These are phyloP conservation scores for Arbutus unedo DNA, from an alignment of 148 eudicot species.

Conservation along the genomic window DNA sequence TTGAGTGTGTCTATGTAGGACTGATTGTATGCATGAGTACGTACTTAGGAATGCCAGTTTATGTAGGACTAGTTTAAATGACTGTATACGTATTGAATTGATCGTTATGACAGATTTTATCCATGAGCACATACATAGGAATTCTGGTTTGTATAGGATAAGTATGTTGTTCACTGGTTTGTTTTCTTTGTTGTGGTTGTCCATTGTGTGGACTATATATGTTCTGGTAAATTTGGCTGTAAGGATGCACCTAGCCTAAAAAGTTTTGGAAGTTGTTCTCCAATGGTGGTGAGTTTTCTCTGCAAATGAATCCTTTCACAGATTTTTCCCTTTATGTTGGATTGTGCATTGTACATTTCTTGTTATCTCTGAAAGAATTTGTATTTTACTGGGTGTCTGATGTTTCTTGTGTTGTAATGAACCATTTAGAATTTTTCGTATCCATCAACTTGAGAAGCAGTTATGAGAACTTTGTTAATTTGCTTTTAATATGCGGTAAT, in stretches of 20 bases:
- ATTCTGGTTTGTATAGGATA: background rate
- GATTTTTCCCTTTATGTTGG: background rate
- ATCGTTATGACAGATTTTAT: background rate
- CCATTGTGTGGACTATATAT: background rate
- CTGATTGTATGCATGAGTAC: background rate
- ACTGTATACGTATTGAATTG: no score
- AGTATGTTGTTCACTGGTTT: background rate
- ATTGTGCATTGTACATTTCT: background rate
- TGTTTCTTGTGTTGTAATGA: background rate
- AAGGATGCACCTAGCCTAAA: background rate
- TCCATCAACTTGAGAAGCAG: background rate
- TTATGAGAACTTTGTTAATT: background rate
- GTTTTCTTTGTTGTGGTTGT: background rate
- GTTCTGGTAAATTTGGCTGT: background rate
- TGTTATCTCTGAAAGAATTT: background rate
- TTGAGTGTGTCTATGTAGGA: background rate
- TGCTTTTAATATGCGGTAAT: conserved; percentile 11
- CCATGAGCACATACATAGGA: background rate
- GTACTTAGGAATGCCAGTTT: background rate
- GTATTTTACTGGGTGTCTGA: background rate
- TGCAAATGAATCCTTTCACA: background rate
- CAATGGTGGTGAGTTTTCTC: background rate
- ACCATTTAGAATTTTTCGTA: background rate
- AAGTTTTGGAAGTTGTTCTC: background rate
- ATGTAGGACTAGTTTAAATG: no score